Evolutionary conservation across 352 stramenopile genomes (phyloP).

Genomic region (Globisporangium iwayamae): DNA sequence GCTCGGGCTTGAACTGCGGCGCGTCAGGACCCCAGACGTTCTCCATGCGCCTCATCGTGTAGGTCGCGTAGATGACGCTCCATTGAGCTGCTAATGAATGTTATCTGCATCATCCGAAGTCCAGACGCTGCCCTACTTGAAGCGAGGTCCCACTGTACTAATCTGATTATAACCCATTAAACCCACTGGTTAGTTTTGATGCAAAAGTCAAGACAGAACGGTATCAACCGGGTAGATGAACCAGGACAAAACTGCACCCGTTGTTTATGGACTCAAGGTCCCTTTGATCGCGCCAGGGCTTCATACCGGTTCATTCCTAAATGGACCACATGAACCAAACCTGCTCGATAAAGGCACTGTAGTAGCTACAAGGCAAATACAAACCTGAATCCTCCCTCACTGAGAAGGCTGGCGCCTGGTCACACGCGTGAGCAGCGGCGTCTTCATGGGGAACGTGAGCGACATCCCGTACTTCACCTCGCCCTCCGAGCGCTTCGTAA

Average conservation of each 20-base stretch:
- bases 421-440: not conserved
- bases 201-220: too few relatives aligned
- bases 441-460: constrained; percentile 14
- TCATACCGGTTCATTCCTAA: not conserved
- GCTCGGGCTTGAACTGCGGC: constrained; percentile 40
- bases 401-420: not conserved
- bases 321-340: not conserved
- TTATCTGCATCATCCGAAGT: not conserved
- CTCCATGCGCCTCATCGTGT: constrained; percentile 34
- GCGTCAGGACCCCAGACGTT: constrained; percentile 48
- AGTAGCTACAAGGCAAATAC: not conserved
- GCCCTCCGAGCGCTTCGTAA: not conserved
- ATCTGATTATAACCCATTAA: not conserved
- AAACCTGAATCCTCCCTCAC: not conserved
- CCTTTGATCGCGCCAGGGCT: too few relatives aligned
- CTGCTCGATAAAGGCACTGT: not conserved
- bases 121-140: too few relatives aligned
- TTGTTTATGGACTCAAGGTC: too few relatives aligned
- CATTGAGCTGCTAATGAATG: not conserved
- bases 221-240: too few relatives aligned
- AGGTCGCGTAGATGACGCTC: constrained; percentile 35
- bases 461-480: constrained; percentile 15
- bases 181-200: too few relatives aligned
- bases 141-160: not conserved
- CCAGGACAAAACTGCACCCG: too few relatives aligned